Percentiles rank a stretch among this genome's conserved stretches.
Evolutionary conservation across 2,329 filamentous ascomycete genomes (phyloP).

Genomic region (Ophiosphaerella narmari): DNA sequence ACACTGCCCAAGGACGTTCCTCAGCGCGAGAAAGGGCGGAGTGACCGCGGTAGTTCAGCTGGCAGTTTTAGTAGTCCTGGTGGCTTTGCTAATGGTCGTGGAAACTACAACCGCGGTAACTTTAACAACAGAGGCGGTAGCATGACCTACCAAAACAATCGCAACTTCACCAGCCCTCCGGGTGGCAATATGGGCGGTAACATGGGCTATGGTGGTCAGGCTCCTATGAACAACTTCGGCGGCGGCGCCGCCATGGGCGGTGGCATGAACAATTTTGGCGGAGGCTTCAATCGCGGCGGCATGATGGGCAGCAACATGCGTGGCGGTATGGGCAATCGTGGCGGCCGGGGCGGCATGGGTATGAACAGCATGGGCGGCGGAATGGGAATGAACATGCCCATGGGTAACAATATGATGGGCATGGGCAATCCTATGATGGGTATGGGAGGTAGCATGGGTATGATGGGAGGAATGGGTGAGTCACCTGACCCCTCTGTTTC

Average conservation of each 20-base stretch:
- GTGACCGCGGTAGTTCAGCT: conserved; percentile 58
- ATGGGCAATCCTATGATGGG: conserved; percentile 46
- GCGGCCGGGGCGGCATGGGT: conserved; percentile 44
- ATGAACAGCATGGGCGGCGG: conserved; percentile 45
- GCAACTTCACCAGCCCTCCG: conserved; percentile 43
- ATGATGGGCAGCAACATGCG: conserved; percentile 45
- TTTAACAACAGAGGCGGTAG: conserved; percentile 37
- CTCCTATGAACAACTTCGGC: conserved; percentile 55
- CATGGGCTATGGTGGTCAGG: conserved; percentile 49
- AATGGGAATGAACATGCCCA: conserved; percentile 49
- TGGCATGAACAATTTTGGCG: conserved; percentile 46
- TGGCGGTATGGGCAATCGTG: conserved; percentile 55
- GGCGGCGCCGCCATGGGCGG: conserved; percentile 33
- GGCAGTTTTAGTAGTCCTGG: conserved; percentile 53
- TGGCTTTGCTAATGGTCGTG: conserved; percentile 33
- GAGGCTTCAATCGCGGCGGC: conserved; percentile 50
- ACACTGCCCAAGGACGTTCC: conserved; percentile 89
- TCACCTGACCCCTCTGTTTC: conserved; percentile 6
- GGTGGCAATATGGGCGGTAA: conserved; percentile 45
- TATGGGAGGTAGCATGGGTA: conserved; percentile 40
- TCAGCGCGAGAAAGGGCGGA: conserved; percentile 67
- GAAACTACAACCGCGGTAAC: conserved; percentile 38
- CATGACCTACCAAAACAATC: conserved; percentile 43
- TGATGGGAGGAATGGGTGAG: conserved; percentile 42
- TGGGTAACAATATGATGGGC: conserved; percentile 45